These are phyloP conservation scores for Cytospora piceae DNA, from an alignment of 2,329 filamentous ascomycete species.

Conservation along the genomic window DNA sequence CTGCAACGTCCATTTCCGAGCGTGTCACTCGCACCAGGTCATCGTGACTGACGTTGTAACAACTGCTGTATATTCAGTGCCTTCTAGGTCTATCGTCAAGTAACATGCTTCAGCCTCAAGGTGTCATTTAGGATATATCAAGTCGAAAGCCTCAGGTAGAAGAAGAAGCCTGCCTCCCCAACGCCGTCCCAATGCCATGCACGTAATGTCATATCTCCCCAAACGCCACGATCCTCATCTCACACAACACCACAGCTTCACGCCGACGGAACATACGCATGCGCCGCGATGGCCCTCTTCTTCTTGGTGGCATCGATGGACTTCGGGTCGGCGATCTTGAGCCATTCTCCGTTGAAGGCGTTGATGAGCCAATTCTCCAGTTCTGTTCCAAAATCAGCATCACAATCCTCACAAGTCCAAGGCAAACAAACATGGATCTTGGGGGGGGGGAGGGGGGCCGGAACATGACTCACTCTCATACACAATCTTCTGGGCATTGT, in stretches of 20 bases:
- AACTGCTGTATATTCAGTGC: not conserved
- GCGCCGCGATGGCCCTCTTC: conserved; percentile 12
- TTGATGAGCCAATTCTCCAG: conserved; percentile 91
- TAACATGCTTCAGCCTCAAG: not conserved
- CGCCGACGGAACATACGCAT: not conserved
- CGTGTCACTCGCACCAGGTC: not conserved
- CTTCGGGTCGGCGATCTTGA: conserved; percentile 59
- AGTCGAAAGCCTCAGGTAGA: not conserved
- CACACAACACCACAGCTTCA: not conserved
- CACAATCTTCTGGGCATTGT: conserved; percentile 88
- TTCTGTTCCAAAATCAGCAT: conserved; percentile 51
- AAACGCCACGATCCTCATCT: conserved; percentile 7
- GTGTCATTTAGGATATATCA: not conserved
- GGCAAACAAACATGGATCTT: conserved; percentile 22
- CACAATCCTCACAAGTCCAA: conserved; percentile 11
- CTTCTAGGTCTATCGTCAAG: not conserved
- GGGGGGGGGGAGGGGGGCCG: no score
- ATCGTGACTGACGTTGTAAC: not conserved
- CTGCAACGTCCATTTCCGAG: no score
- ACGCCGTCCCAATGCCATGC: conserved; percentile 15
- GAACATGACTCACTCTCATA: conserved; percentile 76
- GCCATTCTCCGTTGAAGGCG: conserved; percentile 96
- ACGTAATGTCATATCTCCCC: not conserved
- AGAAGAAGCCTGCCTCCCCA: not conserved
- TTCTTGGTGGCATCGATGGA: conserved; percentile 41